These are phyloP conservation scores for Lasiosphaeris hirsuta DNA, from an alignment of 495 filamentous ascomycete genomes.

Conservation along the genomic window DNA sequence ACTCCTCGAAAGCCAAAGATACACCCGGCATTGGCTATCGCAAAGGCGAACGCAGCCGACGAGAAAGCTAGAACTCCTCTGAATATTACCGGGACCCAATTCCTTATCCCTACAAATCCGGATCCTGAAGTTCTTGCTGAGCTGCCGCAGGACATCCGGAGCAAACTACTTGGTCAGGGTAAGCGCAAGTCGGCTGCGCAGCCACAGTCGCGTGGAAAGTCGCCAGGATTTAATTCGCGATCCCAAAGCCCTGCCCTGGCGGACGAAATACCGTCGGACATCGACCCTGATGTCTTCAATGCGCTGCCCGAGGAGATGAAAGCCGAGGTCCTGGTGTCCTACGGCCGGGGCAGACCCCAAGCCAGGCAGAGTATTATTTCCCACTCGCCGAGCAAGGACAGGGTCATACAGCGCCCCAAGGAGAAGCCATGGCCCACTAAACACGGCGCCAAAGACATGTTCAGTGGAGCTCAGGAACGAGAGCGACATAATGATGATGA, in stretches of 20 bases:
- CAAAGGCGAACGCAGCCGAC: constrained; percentile 54
- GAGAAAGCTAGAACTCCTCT: constrained; percentile 59
- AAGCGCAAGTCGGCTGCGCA: constrained; percentile 19
- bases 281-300: constrained; percentile 71
- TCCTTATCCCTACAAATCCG: constrained; percentile 75
- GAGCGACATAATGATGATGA: constrained; percentile 39
- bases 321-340: constrained; percentile 71
- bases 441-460: constrained; percentile 48
- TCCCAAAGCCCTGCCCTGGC: constrained; percentile 40
- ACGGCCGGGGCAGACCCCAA: constrained; percentile 35
- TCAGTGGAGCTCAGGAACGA: constrained; percentile 44
- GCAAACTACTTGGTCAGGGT: constrained; percentile 55
- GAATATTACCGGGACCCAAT: constrained; percentile 81
- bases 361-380: constrained; percentile 44
- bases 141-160: constrained; percentile 74
- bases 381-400: constrained; percentile 57
- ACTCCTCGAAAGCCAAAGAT: constrained; percentile 65
- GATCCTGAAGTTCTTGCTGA: constrained; percentile 74
- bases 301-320: constrained; percentile 81
- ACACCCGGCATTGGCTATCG: constrained; percentile 54
- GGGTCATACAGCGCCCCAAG: constrained; percentile 43
- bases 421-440: constrained; percentile 57
- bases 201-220: constrained; percentile 22
- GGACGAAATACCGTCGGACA: constrained; percentile 44
- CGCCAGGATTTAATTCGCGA: constrained; percentile 24